Evolutionary conservation across 2,329 filamentous ascomycete species (phyloP).

Genomic region (Exophiala lecanii-corni): DNA sequence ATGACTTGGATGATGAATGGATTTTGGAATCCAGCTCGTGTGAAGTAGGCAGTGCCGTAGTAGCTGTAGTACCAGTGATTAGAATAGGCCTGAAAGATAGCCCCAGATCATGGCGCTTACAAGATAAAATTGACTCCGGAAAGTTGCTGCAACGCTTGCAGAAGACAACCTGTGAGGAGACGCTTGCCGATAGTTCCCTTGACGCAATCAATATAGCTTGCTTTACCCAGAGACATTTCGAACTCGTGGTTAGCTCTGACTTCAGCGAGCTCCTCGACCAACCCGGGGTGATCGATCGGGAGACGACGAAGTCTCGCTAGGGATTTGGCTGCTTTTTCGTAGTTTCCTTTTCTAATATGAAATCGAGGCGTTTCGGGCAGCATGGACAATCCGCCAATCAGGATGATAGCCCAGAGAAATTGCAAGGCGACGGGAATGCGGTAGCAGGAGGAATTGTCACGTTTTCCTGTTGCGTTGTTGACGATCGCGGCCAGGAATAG

Average conservation of each 20-base stretch:
- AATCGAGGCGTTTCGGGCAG: constrained; percentile 55
- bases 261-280: constrained; percentile 47
- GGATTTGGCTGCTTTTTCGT: constrained; percentile 47
- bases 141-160: constrained; percentile 47
- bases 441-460: constrained; percentile 34
- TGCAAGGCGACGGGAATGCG: constrained; percentile 51
- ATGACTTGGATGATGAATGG: constrained; percentile 59
- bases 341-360: constrained; percentile 51
- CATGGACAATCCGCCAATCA: constrained; percentile 50
- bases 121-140: constrained; percentile 43
- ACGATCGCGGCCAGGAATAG: constrained; percentile 45
- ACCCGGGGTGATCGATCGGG: constrained; percentile 49
- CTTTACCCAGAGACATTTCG: constrained; percentile 25
- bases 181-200: constrained; percentile 33
- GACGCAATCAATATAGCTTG: constrained; percentile 33
- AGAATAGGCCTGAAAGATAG: not conserved
- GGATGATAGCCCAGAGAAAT: constrained; percentile 51
- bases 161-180: constrained; percentile 34
- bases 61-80: constrained; percentile 39
- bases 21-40: constrained; percentile 35
- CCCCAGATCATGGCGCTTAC: too few relatives aligned
- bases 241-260: constrained; percentile 42
- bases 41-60: constrained; percentile 58
- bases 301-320: constrained; percentile 53
- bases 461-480: constrained; percentile 32